Percentiles rank a stretch among this genome's conserved stretches.
phyloP scores from a whole-genome alignment of 108 stramenopile species.

The Cyclostephanos invisitatus region DNA sequence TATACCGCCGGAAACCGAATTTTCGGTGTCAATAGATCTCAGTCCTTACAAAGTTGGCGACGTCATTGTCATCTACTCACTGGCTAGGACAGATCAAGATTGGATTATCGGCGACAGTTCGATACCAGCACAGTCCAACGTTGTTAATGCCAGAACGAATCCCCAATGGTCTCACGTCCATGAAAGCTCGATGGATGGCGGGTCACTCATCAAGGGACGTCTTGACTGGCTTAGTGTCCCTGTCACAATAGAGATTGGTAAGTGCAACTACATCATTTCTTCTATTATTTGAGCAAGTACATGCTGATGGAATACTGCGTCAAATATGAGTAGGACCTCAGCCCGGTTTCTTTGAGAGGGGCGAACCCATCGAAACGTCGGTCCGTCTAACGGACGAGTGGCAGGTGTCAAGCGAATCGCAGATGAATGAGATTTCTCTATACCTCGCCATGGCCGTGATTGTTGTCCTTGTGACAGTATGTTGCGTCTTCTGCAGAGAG shows the following conservation, averaged over 20 bases:
- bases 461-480: constrained; percentile 15
- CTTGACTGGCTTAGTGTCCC: constrained; percentile 83
- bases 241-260: constrained; percentile 62
- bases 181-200: constrained; percentile 35
- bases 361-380: constrained; percentile 23
- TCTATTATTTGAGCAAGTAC: neutral
- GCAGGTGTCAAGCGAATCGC: neutral
- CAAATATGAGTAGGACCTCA: neutral
- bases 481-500: constrained; percentile 37
- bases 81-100: constrained; percentile 68
- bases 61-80: constrained; percentile 57
- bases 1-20: constrained; percentile 52
- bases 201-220: constrained; percentile 73
- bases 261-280: constrained; percentile 7
- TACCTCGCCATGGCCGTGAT: constrained; percentile 26
- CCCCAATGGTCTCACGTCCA: constrained; percentile 62
- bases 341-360: constrained; percentile 34
- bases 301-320: neutral
- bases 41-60: constrained; percentile 52
- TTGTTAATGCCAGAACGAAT: constrained; percentile 92
- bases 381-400: constrained; percentile 25
- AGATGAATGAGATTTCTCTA: constrained; percentile 14
- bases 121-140: constrained; percentile 77
- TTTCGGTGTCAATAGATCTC: constrained; percentile 57
- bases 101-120: constrained; percentile 48